Evolutionary conservation across 2,329 filamentous ascomycete species (phyloP).

Genomic region (Colletotrichum tropicicola): DNA sequence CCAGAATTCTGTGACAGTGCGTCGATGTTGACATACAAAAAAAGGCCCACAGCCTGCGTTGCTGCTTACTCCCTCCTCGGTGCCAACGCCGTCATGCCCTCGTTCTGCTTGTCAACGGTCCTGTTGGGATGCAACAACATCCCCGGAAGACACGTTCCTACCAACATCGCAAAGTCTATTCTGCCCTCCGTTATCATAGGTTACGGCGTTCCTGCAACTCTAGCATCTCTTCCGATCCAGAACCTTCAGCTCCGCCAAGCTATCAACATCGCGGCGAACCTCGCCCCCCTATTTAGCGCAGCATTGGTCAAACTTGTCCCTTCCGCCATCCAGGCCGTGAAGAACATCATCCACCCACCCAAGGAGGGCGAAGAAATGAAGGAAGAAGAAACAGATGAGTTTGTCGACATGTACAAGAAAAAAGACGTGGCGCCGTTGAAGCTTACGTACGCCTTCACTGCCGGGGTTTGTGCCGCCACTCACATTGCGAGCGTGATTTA

Average conservation of each 20-base stretch:
- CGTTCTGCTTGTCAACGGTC: not conserved
- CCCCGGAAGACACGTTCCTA: not conserved
- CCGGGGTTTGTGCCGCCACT: not conserved
- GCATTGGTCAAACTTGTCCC: not conserved
- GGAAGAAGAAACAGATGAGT: not conserved
- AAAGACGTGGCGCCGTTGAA: constrained; percentile 2
- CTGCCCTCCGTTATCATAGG: not conserved
- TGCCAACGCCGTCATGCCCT: constrained; percentile 1
- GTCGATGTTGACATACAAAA: not conserved
- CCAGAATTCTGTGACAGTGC: not conserved
- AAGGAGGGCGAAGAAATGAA: not conserved
- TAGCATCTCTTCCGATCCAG: not conserved
- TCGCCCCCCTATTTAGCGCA: not conserved
- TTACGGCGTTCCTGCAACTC: not conserved
- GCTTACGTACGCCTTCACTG: not conserved
- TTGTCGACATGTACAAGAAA: not conserved
- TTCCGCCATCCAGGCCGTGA: not conserved
- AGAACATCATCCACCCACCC: not conserved
- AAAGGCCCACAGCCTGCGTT: not conserved
- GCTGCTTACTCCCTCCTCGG: not conserved
- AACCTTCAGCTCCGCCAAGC: not conserved
- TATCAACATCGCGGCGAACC: not conserved
- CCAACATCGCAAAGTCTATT: not conserved
- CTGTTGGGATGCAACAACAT: not conserved
- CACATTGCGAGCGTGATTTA: not conserved